Conservation (phyloP, 1,284 basidiomycete species). For the Austroboletus novae-zelandiae region DNA sequence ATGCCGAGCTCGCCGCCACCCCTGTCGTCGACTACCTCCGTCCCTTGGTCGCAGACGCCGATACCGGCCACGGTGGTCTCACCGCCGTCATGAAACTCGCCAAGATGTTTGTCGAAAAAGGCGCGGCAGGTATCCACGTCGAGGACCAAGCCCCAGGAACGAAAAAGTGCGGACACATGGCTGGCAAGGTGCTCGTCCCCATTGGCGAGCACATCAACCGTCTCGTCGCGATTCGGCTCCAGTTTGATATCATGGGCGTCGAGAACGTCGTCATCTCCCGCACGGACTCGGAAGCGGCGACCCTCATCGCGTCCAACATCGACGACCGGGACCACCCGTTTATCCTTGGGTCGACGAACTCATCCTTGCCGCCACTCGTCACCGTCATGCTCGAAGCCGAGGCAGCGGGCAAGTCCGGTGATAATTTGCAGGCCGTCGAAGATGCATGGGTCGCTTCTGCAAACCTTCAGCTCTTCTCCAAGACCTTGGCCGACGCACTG, state of each 20-base stretch:
- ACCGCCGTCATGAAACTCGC: constrained; percentile 81
- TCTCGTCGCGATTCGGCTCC: constrained; percentile 71
- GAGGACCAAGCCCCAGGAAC: constrained; percentile 82
- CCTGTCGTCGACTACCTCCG: constrained; percentile 65
- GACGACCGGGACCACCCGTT: constrained; percentile 96
- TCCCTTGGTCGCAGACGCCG: constrained; percentile 79
- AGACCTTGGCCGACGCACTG: constrained; percentile 73
- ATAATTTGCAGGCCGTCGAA: constrained; percentile 82
- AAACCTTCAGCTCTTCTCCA: constrained; percentile 77
- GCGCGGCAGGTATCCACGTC: constrained; percentile 79
- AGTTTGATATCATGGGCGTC: constrained; percentile 63
- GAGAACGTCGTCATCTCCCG: constrained; percentile 73
- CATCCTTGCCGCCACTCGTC: constrained; percentile 66
- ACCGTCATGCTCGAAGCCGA: constrained; percentile 86
- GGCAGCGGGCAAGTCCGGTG: constrained; percentile 73
- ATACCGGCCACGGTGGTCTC: constrained; percentile 82
- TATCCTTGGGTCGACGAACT: constrained; percentile 91
- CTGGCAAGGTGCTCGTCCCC: constrained; percentile 80
- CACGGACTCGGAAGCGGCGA: constrained; percentile 91
- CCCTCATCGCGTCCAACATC: constrained; percentile 95
- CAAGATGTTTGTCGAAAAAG: constrained; percentile 78
- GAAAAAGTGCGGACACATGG: constrained; percentile 87
- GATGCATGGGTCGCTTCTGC: constrained; percentile 83
- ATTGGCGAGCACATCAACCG: constrained; percentile 78
- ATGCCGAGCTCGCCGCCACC: constrained; percentile 68